Evolutionary conservation across 2,329 filamentous ascomycete species (phyloP), one percentile per base, ranked within the genome.

Genomic region (Ceratocystis ficicola): DNA sequence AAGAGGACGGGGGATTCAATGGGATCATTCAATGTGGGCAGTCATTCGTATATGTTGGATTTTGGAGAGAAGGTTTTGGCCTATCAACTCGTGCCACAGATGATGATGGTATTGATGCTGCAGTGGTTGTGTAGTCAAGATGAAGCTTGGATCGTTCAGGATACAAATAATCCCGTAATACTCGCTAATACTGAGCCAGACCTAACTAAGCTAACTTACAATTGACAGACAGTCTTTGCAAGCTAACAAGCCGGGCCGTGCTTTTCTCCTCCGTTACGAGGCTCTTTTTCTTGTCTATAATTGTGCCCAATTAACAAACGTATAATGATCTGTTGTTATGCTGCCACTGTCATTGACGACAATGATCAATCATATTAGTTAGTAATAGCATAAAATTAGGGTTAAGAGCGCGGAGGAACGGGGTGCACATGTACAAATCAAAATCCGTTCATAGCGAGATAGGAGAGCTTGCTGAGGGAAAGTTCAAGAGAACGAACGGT

Each of bases 81-180:
- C 44, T 62, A 3, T 25, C 28, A 32, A 17, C 20, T 62, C n/a
- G 25, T 44, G n/a, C 44, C 44, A 44, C 44, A 62, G 15, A n/a
- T 61, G n/a, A n/a, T 61, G n/a, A 44, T 25, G 30, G 59, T 20
- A 32, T 8, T 22, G 48, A 50, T 50, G 48, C n/a, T 41, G 36
- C 36, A 41, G 36, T 15, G 8, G 48, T n/a, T 50, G 48, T 10
- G 8, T 50, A 22, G 48, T 22, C 5, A 50, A 25, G 48, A 50
- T 50, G n/a, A 50, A 50, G 48, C 48, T 50, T 50, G 48, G 48
- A 50, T 50, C 48, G 48, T 50, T 22, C 48, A 50, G 48, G 48
- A 50, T 50, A 41, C 10, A 41, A 41, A 41, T 41, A 15, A 41
- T 41, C 8, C 36, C 3, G 36, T 12, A 41, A 12, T 41, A 12